Percentiles rank a stretch among this genome's conserved stretches.
Evolutionary conservation across 352 stramenopile species (phyloP).

Genomic region (Albugo laibachii): DNA sequence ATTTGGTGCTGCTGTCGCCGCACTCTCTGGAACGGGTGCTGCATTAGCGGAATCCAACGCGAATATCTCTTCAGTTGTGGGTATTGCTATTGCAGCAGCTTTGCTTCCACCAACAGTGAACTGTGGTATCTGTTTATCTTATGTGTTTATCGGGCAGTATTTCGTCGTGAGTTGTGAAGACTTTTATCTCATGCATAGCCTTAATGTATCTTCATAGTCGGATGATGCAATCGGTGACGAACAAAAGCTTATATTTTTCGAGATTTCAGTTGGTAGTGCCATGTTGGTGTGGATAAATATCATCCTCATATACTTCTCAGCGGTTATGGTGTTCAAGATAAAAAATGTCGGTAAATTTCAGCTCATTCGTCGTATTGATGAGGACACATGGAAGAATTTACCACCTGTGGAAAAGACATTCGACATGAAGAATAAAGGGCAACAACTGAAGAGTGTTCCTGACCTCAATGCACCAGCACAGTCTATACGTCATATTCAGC

Average conservation of each 20-base stretch:
- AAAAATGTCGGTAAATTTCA: slow-evolving; percentile 76
- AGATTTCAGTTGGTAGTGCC: slow-evolving; percentile 64
- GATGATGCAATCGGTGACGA: slow-evolving; percentile 64
- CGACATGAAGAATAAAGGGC: too few species aligned
- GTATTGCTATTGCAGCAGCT: slow-evolving; percentile 64
- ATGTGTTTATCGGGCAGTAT: slow-evolving; percentile 68
- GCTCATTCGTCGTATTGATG: slow-evolving; percentile 53
- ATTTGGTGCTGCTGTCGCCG: slow-evolving; percentile 61
- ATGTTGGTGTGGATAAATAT: slow-evolving; percentile 79
- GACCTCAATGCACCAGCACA: too few species aligned
- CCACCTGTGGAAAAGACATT: too few species aligned
- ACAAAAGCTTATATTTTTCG: slow-evolving; percentile 70
- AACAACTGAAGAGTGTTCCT: too few species aligned
- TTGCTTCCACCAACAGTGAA: slow-evolving; percentile 74
- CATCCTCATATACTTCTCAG: slow-evolving; percentile 73
- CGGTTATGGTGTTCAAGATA: slow-evolving; percentile 77
- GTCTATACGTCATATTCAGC: too few species aligned
- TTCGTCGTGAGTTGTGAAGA: slow-evolving; percentile 29
- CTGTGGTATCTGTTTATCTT: slow-evolving; percentile 71
- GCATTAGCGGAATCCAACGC: slow-evolving; percentile 68
- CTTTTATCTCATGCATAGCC: neutral
- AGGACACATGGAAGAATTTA: slow-evolving; percentile 61
- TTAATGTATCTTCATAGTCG: slow-evolving; percentile 8
- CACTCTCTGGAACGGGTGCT: slow-evolving; percentile 51
- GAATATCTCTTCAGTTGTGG: slow-evolving; percentile 81